phyloP scores from a whole-genome alignment of 1,284 basidiomycete genomes.

The Baeospora myosura region DNA sequence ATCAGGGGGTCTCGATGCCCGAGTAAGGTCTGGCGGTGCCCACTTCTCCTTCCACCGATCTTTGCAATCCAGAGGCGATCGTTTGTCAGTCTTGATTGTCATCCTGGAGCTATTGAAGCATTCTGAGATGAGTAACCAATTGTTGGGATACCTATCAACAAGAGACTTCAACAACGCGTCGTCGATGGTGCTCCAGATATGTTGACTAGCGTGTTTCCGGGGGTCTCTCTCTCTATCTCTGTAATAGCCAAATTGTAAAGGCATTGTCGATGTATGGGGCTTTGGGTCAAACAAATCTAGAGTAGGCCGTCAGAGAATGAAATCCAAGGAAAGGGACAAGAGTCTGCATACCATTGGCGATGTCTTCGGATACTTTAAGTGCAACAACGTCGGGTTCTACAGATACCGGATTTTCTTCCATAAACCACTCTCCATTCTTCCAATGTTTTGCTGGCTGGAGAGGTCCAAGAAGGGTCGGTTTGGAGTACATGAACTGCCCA shows the following conservation, averaged over 20 bases:
- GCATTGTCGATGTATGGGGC: slow-evolving; percentile 20
- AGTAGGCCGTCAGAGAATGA: slow-evolving; percentile 14
- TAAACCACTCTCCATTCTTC: slow-evolving; percentile 55
- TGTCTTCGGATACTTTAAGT: slow-evolving; percentile 32
- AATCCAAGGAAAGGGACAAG: slow-evolving; percentile 22
- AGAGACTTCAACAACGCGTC: slow-evolving; percentile 70
- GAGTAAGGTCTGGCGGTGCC: slow-evolving; percentile 31
- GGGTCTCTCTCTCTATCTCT: too few species aligned
- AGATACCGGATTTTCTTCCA: slow-evolving; percentile 48
- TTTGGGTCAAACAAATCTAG: slow-evolving; percentile 49
- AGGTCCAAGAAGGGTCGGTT: slow-evolving; percentile 62
- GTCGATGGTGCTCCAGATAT: slow-evolving; percentile 74
- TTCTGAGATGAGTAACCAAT: slow-evolving; percentile 88
- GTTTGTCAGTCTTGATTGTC: slow-evolving; percentile 69
- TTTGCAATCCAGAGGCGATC: slow-evolving; percentile 77
- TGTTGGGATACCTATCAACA: slow-evolving; percentile 75
- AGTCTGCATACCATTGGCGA: slow-evolving; percentile 6
- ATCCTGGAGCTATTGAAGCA: slow-evolving; percentile 76
- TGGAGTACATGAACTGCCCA: slow-evolving; percentile 58
- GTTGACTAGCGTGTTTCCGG: slow-evolving; percentile 47
- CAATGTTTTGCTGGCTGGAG: slow-evolving; percentile 63
- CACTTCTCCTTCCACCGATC: slow-evolving; percentile 72
- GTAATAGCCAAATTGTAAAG: too few species aligned
- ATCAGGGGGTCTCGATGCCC: slow-evolving; percentile 27
- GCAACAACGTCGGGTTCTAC: slow-evolving; percentile 14